These are phyloP conservation scores for Tympanopsis confertula DNA, from an alignment of 2,329 filamentous ascomycete species.

Conservation along the genomic window DNA sequence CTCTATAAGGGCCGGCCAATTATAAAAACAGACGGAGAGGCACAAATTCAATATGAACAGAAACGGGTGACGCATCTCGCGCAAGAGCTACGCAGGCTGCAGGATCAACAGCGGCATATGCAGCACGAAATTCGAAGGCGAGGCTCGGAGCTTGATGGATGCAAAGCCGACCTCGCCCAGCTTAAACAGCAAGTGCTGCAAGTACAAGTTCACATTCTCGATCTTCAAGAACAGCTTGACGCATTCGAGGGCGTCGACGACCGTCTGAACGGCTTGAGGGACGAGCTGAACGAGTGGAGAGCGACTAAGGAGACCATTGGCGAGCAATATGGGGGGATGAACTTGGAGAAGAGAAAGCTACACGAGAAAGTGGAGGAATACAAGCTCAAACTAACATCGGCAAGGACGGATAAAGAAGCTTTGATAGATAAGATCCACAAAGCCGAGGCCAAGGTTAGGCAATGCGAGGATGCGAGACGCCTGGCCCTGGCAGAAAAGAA, in stretches of 20 bases:
- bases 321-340: slow-evolving; percentile 39
- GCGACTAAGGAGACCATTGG: slow-evolving; percentile 34
- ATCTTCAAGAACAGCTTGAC: slow-evolving; percentile 49
- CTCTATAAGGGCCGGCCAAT: slow-evolving; percentile 44
- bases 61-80: slow-evolving; percentile 40
- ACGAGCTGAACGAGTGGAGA: slow-evolving; percentile 40
- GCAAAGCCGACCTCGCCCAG: slow-evolving; percentile 33
- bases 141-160: slow-evolving; percentile 21
- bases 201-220: slow-evolving; percentile 35
- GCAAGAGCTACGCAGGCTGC: slow-evolving; percentile 38
- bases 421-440: slow-evolving; percentile 39
- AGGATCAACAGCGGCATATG: slow-evolving; percentile 31
- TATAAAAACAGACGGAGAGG: slow-evolving; percentile 70
- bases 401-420: slow-evolving; percentile 19
- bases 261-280: slow-evolving; percentile 44
- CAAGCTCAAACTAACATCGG: slow-evolving; percentile 19
- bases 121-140: slow-evolving; percentile 35
- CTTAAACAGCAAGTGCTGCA: slow-evolving; percentile 36
- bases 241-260: slow-evolving; percentile 58
- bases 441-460: slow-evolving; percentile 37
- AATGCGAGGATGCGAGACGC: slow-evolving; percentile 33
- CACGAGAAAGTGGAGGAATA: slow-evolving; percentile 28
- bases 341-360: slow-evolving; percentile 33
- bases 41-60: slow-evolving; percentile 44
- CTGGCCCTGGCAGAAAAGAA: slow-evolving; percentile 52